Evolutionary conservation across 2,329 filamentous ascomycete genomes (phyloP).

Genomic region (Penicillium sp.): DNA sequence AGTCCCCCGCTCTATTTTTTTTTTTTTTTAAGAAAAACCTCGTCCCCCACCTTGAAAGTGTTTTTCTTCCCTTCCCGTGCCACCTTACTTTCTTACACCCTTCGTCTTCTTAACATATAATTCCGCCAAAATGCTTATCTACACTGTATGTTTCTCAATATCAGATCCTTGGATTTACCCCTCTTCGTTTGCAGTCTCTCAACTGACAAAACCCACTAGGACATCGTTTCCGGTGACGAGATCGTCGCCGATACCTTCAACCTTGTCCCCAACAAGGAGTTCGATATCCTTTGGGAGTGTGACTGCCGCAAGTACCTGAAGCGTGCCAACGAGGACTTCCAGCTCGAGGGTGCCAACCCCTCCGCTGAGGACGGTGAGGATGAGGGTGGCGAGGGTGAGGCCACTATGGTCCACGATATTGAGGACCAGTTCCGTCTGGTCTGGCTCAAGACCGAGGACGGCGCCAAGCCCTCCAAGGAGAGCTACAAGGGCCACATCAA

Average conservation of each 20-base stretch:
- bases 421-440: constrained; percentile 88
- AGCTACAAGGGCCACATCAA: constrained; percentile 79
- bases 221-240: constrained; percentile 87
- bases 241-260: constrained; percentile 94
- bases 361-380: constrained; percentile 80
- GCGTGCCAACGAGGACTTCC: constrained; percentile 64
- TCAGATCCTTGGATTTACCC: not conserved
- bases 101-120: constrained; percentile 16
- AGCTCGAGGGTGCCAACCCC: constrained; percentile 78
- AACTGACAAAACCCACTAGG: constrained; percentile 53
- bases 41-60: constrained; percentile 31
- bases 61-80: constrained; percentile 23
- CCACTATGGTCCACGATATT: constrained; percentile 78
- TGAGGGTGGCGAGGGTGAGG: constrained; percentile 68
- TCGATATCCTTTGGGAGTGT: constrained; percentile 80
- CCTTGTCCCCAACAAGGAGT: constrained; percentile 60
- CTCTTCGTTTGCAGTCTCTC: constrained; percentile 5
- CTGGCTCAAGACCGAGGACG: constrained; percentile 49
- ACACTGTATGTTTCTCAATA: constrained; percentile 53
- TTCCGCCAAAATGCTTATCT: constrained; percentile 69
- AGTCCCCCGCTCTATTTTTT: not conserved
- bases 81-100: constrained; percentile 24
- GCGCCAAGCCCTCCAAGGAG: constrained; percentile 68
- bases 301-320: constrained; percentile 88
- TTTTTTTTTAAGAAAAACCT: constrained; percentile 22